Percentiles rank a stretch among this genome's conserved stretches.
Evolutionary conservation across 1,139 yeast species (phyloP).

Genomic region (Nematodospora anomalae): DNA sequence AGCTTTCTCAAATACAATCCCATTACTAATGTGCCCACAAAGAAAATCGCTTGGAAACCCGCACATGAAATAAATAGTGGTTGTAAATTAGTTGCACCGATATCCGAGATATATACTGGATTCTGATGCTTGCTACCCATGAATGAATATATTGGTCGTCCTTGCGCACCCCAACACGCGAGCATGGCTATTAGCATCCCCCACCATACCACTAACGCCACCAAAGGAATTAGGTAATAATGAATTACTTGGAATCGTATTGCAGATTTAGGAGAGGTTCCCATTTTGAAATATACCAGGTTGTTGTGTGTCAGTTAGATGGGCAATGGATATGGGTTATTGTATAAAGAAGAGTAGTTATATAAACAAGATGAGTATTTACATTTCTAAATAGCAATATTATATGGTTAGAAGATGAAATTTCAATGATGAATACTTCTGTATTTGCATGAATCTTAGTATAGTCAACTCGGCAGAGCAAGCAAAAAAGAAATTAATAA

Average conservation of each 20-base stretch:
- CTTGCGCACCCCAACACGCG: slow-evolving; percentile 68
- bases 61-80: slow-evolving; percentile 83
- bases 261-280: too few relatives aligned
- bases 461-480: too few relatives aligned
- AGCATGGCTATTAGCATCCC: slow-evolving; percentile 44
- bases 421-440: too few relatives aligned
- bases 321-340: background rate
- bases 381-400: too few relatives aligned
- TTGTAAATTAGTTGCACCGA: slow-evolving; percentile 82
- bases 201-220: slow-evolving; percentile 38
- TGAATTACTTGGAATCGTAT: slow-evolving; percentile 32
- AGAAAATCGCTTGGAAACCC: slow-evolving; percentile 76
- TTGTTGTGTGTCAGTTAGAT: too few relatives aligned
- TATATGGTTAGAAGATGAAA: too few relatives aligned
- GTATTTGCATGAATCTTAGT: too few relatives aligned
- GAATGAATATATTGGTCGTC: slow-evolving; percentile 67
- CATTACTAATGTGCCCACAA: slow-evolving; percentile 61
- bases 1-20: slow-evolving; percentile 49
- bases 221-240: slow-evolving; percentile 34
- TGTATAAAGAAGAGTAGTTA: background rate
- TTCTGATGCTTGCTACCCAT: slow-evolving; percentile 44
- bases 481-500: too few relatives aligned
- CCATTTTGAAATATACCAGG: too few relatives aligned
- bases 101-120: slow-evolving; percentile 77
- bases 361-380: background rate